Evolutionary conservation across 2,329 filamentous ascomycete species (phyloP), one percentile per base, ranked within the genome.

Genomic region (Claviceps sp.): DNA sequence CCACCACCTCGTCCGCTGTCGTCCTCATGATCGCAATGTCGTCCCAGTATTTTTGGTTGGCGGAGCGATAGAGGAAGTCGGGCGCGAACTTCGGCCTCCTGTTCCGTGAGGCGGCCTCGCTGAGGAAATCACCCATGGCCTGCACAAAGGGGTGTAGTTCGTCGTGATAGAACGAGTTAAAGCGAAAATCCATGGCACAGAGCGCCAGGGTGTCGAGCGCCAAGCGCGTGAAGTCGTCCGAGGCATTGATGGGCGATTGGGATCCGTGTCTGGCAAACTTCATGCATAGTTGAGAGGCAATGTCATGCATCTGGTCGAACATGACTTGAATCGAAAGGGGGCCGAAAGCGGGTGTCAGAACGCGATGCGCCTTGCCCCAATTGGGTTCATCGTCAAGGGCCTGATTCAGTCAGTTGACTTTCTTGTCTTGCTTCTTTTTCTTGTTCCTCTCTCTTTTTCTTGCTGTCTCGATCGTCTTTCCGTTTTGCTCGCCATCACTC

Each of bases 111-210:
- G 75, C 77, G 5, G 73, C 76, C 55, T 82, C 80, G 13, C 64
- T 60, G 1, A 89, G 68, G 51, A 85, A 77, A n/a, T 73, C 72
- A 1, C 72, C 72, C 84, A 89, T 87, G 37, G 82, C 77, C 45
- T 73, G 64, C 41, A 88, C 73, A 58, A 89, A 89, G 0, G 84
- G 84, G 57, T 89, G 85, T 63, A 84, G 69, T 8, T 79, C 72
- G 14, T 85, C 77, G 30, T 73, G 72, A 61, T 89, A 89, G 65
- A 83, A 88, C 1, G 78, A 83, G 66, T 89, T 89, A 72, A 89
- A 89, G 18, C 85, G 79, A 54, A 75, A 84, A 40, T 78, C 77
- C 79, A 87, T 84, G n/a, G 79, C 72, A 63, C 83, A 85, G 2
- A 89, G 72, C 1, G 82, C 82, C 8, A 89, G 74, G 0, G 84